A percentile compares a stretch with the other conserved stretches of the same genome.
Conservation (phyloP, 331 rosid species). For the Erythrophleum ivorense region DNA sequence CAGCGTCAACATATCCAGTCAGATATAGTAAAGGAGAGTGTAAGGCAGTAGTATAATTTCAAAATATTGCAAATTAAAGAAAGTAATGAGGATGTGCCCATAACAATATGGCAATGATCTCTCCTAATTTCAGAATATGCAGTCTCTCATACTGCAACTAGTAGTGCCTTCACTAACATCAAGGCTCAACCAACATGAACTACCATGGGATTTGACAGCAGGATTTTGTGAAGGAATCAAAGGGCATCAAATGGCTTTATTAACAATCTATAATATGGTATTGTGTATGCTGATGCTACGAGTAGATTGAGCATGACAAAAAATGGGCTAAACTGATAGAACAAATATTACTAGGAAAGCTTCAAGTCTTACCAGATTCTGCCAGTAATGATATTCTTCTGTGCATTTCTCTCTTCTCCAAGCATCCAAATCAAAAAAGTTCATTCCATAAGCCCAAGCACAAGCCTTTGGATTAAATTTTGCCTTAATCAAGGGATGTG, state of each 20-base stretch:
- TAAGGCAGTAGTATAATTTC: background rate
- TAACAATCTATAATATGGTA: slow-evolving; percentile 13
- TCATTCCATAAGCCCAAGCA: slow-evolving; percentile 99
- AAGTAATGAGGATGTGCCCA: slow-evolving; percentile 14
- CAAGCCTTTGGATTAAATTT: slow-evolving; percentile 90
- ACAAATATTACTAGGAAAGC: background rate
- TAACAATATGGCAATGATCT: background rate
- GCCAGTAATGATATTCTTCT: slow-evolving; percentile 96
- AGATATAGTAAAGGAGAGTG: background rate
- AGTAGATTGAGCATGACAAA: slow-evolving; percentile 3
- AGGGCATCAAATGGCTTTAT: slow-evolving; percentile 17
- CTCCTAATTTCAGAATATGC: slow-evolving; percentile 27
- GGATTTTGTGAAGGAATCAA: background rate
- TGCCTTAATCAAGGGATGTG: slow-evolving; percentile 91
- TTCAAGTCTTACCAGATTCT: slow-evolving; percentile 72
- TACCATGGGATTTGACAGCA: background rate
- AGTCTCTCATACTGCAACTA: slow-evolving; percentile 20
- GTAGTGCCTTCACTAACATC: background rate
- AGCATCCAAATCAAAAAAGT: slow-evolving; percentile 95
- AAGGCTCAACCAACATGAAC: background rate
- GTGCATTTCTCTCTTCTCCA: slow-evolving; percentile 98
- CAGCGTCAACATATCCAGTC: slow-evolving; percentile 23
- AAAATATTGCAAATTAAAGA: slow-evolving; percentile 14
- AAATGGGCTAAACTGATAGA: background rate
- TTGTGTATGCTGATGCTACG: background rate